Conservation (phyloP, 1,284 basidiomycete species). For the Sutorius eximius region DNA sequence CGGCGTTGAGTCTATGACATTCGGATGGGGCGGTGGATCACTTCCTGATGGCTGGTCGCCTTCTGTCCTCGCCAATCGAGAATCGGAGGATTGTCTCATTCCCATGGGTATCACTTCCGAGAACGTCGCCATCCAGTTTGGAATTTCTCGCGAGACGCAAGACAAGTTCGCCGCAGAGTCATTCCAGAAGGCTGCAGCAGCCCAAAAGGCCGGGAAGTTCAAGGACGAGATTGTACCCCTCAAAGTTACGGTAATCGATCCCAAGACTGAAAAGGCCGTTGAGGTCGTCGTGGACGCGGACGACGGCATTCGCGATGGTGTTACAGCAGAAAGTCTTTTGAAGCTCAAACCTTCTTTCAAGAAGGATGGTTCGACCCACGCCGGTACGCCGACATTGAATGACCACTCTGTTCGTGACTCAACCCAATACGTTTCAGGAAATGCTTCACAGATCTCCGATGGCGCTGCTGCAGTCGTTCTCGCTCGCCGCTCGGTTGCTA, state of each 20-base stretch:
- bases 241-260: conserved; percentile 74
- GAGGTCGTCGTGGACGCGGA: conserved; percentile 83
- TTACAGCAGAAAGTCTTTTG: conserved; percentile 80
- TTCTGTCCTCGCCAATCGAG: conserved; percentile 72
- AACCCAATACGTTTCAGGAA: conserved; percentile 45
- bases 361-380: conserved; percentile 90
- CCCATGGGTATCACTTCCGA: conserved; percentile 98
- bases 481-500: conserved; percentile 82
- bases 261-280: conserved; percentile 81
- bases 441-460: conserved; percentile 96
- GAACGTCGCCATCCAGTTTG: conserved; percentile 85
- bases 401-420: neutral
- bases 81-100: conserved; percentile 89
- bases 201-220: conserved; percentile 91
- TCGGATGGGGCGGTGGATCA: conserved; percentile 74
- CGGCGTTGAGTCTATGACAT: conserved; percentile 96
- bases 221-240: conserved; percentile 89
- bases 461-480: conserved; percentile 95
- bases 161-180: conserved; percentile 87
- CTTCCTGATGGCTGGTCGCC: conserved; percentile 80
- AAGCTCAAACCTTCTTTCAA: conserved; percentile 96
- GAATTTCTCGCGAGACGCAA: conserved; percentile 73
- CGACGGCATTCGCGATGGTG: conserved; percentile 91
- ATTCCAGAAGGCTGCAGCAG: conserved; percentile 84
- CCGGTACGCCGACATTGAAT: conserved; percentile 47